Base-by-base conservation (phyloP, 345 rosid species). In the Corchorus olitorius region DNA sequence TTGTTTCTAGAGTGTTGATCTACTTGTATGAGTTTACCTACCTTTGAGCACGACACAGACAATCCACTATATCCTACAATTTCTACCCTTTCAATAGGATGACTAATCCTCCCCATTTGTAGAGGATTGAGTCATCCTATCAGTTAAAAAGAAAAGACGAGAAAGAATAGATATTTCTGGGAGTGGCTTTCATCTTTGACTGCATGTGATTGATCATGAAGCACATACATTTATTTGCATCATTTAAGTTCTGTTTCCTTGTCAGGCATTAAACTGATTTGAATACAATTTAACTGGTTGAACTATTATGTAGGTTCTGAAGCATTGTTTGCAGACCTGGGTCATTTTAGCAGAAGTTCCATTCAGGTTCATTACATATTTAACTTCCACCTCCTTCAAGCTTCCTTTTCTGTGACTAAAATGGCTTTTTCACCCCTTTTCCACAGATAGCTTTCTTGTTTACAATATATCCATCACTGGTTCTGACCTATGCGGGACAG, bases 401-500 rank as follows among this genome's bases (percentile, higher is more conserved):
- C 70, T 60, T 82, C 58, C 37, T 54, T 70, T n/a, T 59, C 10
- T 73, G 3, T 10, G 8, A 19, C 19, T 39, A 33, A 4, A 46
- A 61, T 74, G 64, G 35, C 70, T 74, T 77, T 68, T 76, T 65
- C 37, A 67, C 52, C 78, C 66, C 75, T 78, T 72, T 5, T 71
- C 59, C 6, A 72, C 92, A 91, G 92, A 86, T 89, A 1, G 97
- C 97, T 45, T 94, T 91, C 75, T 62, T 92, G 35, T 85, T 81
- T 71, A 82, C 91, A 1, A 93, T 94, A 58, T 94, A 92, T 77
- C 98, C 98, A 2, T 92, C 97, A 7, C 86, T 92, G 68, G 84
- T 94, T 70, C 82, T 94, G 74, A 93, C 98, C 52, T 94, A 91
- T 78, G 94, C 93, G 3, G 98, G 98, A 61, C 97, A 92, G 85